Percentiles rank a stretch among this genome's conserved stretches.
Evolutionary conservation across 371 early-diverging fungal genomes (phyloP).

Genomic region (Mucor ambiguus): DNA sequence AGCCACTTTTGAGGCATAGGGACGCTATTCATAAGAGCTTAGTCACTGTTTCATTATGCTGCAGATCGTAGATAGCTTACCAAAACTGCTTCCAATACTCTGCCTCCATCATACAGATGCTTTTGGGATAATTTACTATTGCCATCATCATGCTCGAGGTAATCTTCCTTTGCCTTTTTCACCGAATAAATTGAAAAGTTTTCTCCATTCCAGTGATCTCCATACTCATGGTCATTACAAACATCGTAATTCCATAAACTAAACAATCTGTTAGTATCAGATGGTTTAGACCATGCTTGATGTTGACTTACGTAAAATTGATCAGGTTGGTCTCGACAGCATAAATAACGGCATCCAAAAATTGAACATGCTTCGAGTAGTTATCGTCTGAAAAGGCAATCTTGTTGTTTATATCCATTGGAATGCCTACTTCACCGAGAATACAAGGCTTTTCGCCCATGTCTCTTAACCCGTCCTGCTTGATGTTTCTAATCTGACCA

Average conservation of each 20-base stretch:
- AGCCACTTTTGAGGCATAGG: conserved; percentile 80
- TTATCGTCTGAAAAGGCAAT: conserved; percentile 70
- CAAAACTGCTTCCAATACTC: conserved; percentile 80
- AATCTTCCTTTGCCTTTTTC: conserved; percentile 17
- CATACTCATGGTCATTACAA: conserved; percentile 74
- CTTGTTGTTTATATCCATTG: conserved; percentile 82
- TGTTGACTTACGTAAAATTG: conserved; percentile 64
- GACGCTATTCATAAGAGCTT: conserved; percentile 46
- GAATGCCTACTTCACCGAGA: conserved; percentile 85
- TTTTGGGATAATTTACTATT: conserved; percentile 33
- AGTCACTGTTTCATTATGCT: neutral
- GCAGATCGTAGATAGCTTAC: conserved; percentile 29
- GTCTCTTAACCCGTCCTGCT: conserved; percentile 55
- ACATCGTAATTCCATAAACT: conserved; percentile 88
- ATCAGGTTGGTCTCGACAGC: conserved; percentile 77
- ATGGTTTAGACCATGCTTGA: neutral
- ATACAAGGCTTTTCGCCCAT: conserved; percentile 72
- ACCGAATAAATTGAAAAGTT: conserved; percentile 80
- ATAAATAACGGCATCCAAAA: conserved; percentile 75
- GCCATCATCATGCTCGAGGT: conserved; percentile 21
- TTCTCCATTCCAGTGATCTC: conserved; percentile 92
- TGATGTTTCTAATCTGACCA: conserved; percentile 73
- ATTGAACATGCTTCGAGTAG: conserved; percentile 68
- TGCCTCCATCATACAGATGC: conserved; percentile 72
- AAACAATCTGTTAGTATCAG: neutral